A percentile compares a stretch with the other conserved stretches of the same genome.
These are phyloP conservation scores for Picea sitchensis DNA, from an alignment of 75 land plant genomes.

Conservation along the genomic window DNA sequence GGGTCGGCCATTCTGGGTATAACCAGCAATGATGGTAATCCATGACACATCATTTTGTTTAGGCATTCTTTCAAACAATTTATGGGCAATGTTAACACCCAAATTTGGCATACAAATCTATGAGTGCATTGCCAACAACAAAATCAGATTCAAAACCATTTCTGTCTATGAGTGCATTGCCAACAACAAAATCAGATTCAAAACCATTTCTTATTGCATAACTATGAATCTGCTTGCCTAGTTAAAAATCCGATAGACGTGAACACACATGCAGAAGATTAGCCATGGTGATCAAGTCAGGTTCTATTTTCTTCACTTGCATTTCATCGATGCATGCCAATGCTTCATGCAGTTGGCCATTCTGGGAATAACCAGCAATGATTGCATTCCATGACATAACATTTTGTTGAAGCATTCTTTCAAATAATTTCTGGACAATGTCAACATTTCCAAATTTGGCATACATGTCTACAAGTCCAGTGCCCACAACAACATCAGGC, in stretches of 20 bases:
- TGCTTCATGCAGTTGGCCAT: neutral
- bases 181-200: too few species aligned
- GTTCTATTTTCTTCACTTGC: neutral
- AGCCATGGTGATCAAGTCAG: neutral
- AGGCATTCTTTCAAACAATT: slow-evolving; percentile 3
- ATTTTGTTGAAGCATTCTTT: neutral
- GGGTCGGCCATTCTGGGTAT: neutral
- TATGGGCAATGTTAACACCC: slow-evolving; percentile 1
- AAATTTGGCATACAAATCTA: slow-evolving; percentile 13
- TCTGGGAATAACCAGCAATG: slow-evolving; percentile 1
- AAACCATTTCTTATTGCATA: too few species aligned
- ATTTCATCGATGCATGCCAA: neutral
- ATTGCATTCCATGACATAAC: slow-evolving; percentile 8
- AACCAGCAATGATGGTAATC: slow-evolving; percentile 8
- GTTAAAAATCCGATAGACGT: too few species aligned
- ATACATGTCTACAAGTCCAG: too few species aligned
- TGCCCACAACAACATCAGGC: too few species aligned
- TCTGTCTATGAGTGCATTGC: too few species aligned
- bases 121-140: neutral
- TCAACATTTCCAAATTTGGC: too few species aligned
- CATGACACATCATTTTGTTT: neutral
- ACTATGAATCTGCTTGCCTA: too few species aligned
- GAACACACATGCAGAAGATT: too few species aligned
- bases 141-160: too few species aligned
- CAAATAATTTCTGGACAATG: slow-evolving; percentile 6